Conservation (phyloP, 139 green algal species). For the Pseudopediastrum boryanum region DNA sequence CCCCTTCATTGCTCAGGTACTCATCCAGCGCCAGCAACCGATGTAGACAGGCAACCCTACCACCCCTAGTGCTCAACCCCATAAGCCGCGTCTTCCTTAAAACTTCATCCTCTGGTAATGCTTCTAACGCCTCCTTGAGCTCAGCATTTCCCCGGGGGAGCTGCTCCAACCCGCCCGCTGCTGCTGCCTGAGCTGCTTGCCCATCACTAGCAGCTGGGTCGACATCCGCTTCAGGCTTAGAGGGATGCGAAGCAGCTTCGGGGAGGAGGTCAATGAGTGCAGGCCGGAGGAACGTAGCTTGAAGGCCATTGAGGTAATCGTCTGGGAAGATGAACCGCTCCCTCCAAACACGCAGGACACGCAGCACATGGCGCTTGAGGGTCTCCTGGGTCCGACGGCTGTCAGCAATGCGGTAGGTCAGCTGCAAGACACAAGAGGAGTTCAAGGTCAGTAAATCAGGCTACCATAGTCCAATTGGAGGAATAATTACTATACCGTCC, state of each 20-base stretch:
- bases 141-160: too few relatives aligned
- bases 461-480: neutral
- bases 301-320: slow-evolving; percentile 89
- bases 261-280: neutral
- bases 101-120: slow-evolving; percentile 64
- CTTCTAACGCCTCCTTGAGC: slow-evolving; percentile 62
- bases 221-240: neutral
- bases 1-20: too few relatives aligned
- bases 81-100: slow-evolving; percentile 63
- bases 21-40: slow-evolving; percentile 53
- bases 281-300: too few relatives aligned
- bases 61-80: slow-evolving; percentile 65
- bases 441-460: neutral
- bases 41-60: slow-evolving; percentile 37
- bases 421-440: neutral
- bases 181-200: neutral
- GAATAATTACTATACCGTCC: too few relatives aligned
- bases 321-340: slow-evolving; percentile 88
- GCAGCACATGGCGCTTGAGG: slow-evolving; percentile 74
- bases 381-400: slow-evolving; percentile 77
- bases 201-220: neutral
- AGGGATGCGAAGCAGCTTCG: neutral
- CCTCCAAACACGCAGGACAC: slow-evolving; percentile 85
- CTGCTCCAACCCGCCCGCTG: neutral
- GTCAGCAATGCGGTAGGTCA: slow-evolving; percentile 34